Evolutionary conservation across 1,139 yeast species (phyloP), one percentile per base, ranked within the genome.

Genomic region (Debaryomyces psychrophilus): DNA sequence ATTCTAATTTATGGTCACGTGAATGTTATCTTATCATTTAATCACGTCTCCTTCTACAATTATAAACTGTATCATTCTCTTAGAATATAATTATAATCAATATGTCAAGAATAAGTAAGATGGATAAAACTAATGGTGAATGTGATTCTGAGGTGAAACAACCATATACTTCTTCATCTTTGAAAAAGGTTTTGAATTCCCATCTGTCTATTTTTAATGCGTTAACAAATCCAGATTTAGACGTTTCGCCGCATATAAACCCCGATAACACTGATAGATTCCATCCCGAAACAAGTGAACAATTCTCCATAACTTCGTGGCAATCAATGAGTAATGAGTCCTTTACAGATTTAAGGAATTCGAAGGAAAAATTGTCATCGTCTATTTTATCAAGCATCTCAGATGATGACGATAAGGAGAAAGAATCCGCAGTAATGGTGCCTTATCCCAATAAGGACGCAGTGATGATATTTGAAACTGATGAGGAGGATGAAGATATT

Each of bases 401-500:
- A 5, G 71, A 67, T 44, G 65, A 61, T 27, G 65, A 62, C 17
- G 57, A 54, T 25, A 54, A 52, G 23, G 57, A 54, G 28, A 54
- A 52, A 34, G 64, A 58, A 27, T 50, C 58, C 8, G 48, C 55
- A 41, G 58, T 55, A 17, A 41, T 56, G n/a, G 55, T 53, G 4
- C 51, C 56, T 2, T 49, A 52, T 15, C 54, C 47, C 34, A 50
- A 41, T 29, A 44, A 25, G 31, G 23, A 38, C 27, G 49, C 53
- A 22, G 69, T 68, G 3, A 68, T 71, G 73, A 71, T 71, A 11
- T 71, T 72, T 54, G 77, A 73, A 45, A 70, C 75, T 0, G 78
- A 72, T 46, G 76, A 70, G 49, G 78, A 72, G 49, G 73, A 65
- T 40, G 65, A 55, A 20, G 61, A 57, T 15, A 64, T 59, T 9